These are phyloP conservation scores for Picochlorum sp. DNA, from an alignment of 139 green algal genomes.

Conservation along the genomic window DNA sequence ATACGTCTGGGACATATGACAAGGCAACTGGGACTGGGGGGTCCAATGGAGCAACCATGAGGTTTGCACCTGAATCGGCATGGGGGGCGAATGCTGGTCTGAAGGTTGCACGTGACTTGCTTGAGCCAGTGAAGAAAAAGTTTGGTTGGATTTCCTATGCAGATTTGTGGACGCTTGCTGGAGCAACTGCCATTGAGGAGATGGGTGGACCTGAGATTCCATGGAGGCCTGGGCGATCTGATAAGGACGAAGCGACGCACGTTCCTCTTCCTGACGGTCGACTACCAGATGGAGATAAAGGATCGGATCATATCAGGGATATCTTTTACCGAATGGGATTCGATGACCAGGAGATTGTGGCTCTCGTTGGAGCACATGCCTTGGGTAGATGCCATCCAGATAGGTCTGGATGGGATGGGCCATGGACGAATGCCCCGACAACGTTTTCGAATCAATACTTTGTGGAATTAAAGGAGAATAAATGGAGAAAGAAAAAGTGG, in stretches of 20 bases:
- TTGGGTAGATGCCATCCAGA: conserved; percentile 83
- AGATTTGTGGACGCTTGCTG: conserved; percentile 83
- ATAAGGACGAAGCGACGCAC: conserved; percentile 30
- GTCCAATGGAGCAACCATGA: conserved; percentile 78
- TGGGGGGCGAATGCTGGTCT: conserved; percentile 81
- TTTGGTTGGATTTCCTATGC: conserved; percentile 52
- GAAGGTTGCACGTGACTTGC: conserved; percentile 49
- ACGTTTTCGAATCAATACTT: conserved; percentile 86
- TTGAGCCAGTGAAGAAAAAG: conserved; percentile 80
- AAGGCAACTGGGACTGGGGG: conserved; percentile 66
- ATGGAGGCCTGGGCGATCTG: conserved; percentile 62
- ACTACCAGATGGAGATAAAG: conserved; percentile 66
- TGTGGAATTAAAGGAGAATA: conserved; percentile 59
- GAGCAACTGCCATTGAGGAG: conserved; percentile 65
- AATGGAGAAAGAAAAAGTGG: conserved; percentile 78
- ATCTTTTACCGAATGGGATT: conserved; percentile 86
- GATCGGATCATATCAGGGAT: conserved; percentile 62
- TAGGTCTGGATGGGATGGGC: conserved; percentile 60
- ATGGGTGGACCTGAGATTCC: conserved; percentile 69
- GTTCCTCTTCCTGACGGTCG: conserved; percentile 64
- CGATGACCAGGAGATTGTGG: conserved; percentile 74
- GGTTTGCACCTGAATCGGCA: conserved; percentile 65
- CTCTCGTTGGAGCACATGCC: conserved; percentile 72
- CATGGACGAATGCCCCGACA: conserved; percentile 72
- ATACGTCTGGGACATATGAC: conserved; percentile 63